phyloP scores from a whole-genome alignment of 768 basidiomycete species.

The Suillus spraguei region DNA sequence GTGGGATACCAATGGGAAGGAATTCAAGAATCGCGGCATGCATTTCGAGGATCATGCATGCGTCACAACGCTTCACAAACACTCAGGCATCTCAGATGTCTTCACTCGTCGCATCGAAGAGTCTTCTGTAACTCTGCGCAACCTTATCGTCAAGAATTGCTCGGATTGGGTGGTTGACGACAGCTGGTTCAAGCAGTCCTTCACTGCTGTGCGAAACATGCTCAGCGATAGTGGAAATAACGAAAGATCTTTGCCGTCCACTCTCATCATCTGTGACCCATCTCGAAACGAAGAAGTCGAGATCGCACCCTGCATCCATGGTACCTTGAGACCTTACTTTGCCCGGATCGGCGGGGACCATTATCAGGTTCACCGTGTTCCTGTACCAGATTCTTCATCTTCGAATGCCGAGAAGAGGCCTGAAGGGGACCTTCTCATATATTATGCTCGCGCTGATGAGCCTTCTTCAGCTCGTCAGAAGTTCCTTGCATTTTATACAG shows the following conservation, averaged over 20 bases:
- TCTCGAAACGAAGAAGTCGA: background rate
- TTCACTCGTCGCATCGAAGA: constrained; percentile 5
- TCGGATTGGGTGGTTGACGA: background rate
- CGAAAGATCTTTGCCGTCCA: constrained; percentile 2
- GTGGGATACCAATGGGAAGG: constrained; percentile 38
- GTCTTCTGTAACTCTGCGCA: constrained; percentile 27
- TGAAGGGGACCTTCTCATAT: constrained; percentile 10
- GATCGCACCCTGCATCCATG: background rate
- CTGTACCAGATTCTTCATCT: background rate
- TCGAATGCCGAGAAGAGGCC: background rate
- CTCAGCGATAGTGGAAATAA: background rate
- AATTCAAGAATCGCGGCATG: constrained; percentile 21
- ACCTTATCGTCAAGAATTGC: constrained; percentile 26
- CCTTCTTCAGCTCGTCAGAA: background rate
- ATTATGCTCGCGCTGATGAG: background rate
- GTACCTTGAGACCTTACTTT: background rate
- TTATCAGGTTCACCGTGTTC: constrained; percentile 6
- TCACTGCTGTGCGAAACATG: constrained; percentile 7
- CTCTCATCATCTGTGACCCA: constrained; percentile 10
- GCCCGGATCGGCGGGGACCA: background rate
- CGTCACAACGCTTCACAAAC: constrained; percentile 36
- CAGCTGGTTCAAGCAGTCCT: constrained; percentile 10
- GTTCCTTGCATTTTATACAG: constrained; percentile 14
- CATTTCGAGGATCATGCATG: constrained; percentile 39
- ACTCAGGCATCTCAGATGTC: constrained; percentile 9